A percentile compares a stretch with the other conserved stretches of the same genome.
Conservation (phyloP, 2,329 filamentous ascomycete species). For the Aspergillus carbonarius region DNA sequence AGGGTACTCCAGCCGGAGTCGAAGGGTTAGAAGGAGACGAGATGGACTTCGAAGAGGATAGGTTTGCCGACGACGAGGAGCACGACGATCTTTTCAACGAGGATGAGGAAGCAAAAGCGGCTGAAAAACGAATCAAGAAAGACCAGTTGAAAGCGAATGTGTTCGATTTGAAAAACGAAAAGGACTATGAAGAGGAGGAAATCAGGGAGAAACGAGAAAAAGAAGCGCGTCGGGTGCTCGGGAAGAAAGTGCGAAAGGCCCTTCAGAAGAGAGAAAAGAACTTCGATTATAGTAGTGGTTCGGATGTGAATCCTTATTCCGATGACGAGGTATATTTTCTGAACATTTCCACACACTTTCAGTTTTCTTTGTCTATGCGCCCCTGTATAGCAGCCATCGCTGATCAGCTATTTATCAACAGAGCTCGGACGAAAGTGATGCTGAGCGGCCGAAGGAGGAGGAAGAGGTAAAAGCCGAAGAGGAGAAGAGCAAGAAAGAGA, state of each 20-base stretch:
- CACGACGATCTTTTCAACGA: conserved; percentile 73
- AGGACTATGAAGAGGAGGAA: conserved; percentile 67
- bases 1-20: conserved; percentile 44
- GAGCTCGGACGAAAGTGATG: conserved; percentile 64
- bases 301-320: conserved; percentile 57
- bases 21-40: conserved; percentile 61
- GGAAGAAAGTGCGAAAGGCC: conserved; percentile 76
- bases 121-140: conserved; percentile 70
- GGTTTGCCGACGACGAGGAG: conserved; percentile 88
- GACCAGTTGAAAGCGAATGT: conserved; percentile 86
- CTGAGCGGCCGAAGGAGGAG: conserved; percentile 60
- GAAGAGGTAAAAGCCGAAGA: conserved; percentile 60
- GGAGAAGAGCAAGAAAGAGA: conserved; percentile 53
- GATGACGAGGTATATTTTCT: conserved; percentile 48
- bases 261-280: conserved; percentile 84
- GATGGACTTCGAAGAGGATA: conserved; percentile 67
- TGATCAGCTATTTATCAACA: conserved; percentile 30
- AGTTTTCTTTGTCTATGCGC: not conserved
- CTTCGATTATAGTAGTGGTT: conserved; percentile 77
- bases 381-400: not conserved
- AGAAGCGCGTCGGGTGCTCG: conserved; percentile 66
- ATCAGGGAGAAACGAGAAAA: conserved; percentile 63
- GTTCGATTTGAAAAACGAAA: conserved; percentile 74
- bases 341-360: conserved; percentile 7
- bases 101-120: conserved; percentile 75